These are phyloP conservation scores for Eucalyptus erythrocorys DNA, from an alignment of 345 rosid genomes.

Conservation along the genomic window DNA sequence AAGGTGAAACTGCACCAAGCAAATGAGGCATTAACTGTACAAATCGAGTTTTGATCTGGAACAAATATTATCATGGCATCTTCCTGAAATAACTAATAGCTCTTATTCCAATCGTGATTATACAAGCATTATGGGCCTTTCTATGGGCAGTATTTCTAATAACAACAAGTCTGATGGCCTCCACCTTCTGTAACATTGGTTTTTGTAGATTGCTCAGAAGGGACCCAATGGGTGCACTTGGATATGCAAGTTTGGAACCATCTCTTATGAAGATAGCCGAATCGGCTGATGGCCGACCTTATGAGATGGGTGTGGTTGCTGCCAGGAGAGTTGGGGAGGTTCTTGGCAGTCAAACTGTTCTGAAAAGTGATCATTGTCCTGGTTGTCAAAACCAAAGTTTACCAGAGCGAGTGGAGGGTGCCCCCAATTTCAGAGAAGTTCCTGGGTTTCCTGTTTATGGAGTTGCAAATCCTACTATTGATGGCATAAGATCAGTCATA, in stretches of 20 bases:
- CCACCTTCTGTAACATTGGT: background rate
- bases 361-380: slow-evolving; percentile 98
- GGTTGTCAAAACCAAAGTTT: slow-evolving; percentile 72
- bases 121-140: background rate
- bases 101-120: background rate
- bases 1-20: background rate
- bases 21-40: background rate
- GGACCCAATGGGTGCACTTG: slow-evolving; percentile 99
- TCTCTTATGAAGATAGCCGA: slow-evolving; percentile 64
- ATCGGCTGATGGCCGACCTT: slow-evolving; percentile 81
- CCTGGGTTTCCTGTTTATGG: slow-evolving; percentile 98
- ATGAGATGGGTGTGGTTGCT: slow-evolving; percentile 83
- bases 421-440: slow-evolving; percentile 96
- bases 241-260: slow-evolving; percentile 58
- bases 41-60: background rate
- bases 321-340: slow-evolving; percentile 91
- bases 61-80: background rate
- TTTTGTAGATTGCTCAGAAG: slow-evolving; percentile 77
- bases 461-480: slow-evolving; percentile 96
- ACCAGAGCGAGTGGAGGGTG: slow-evolving; percentile 96
- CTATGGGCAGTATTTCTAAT: background rate
- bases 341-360: slow-evolving; percentile 93
- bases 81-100: background rate
- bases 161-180: background rate
- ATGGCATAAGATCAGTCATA: slow-evolving; percentile 83